Base-by-base conservation (phyloP, 2,329 filamentous ascomycete species). In the Pseudogymnoascus sp. region DNA sequence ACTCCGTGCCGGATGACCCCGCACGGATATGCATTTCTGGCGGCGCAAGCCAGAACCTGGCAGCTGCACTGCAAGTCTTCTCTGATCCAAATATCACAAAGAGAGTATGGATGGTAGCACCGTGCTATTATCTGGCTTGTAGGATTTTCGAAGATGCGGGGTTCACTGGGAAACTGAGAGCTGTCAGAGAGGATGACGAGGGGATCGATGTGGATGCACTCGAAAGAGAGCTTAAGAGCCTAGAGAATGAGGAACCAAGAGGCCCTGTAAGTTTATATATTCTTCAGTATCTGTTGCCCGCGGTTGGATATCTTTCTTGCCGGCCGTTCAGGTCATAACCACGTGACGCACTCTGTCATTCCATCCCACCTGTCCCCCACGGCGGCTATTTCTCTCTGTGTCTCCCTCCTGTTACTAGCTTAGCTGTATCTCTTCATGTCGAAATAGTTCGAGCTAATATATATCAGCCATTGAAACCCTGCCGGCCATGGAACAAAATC, bases 21-120 rank as follows among this genome's bases (percentile, higher is more conserved):
- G 78, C 80, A 1, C 77, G 86, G 21, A 82, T 89, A 64, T 82
- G 79, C 70, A 83, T 90, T 68, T 85, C 84, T 1, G 85, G 85
- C 40, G 87, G 87, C 11, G 87, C 87, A 1, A 86, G 82, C 29
- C 84, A 88, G 72, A 87, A 84, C 68, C 75, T 90, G 4, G 84
- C 82, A 0, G 84, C 80, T 66, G 76, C 89, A 10, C 76, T 90
- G 23, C 80, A 83, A 67, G 83, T 84, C 12, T 89, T 86, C 69
- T 83, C 86, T 0, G 87, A 90, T 70, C 83, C 86, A 0, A 70
- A 77, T 1, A 86, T 83, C 70, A 90, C 87, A 8, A 77, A 82
- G 21, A 79, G 81, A 69, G 77, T 89, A 18, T 90, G 84, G 81
- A 80, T 89, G 74, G 82, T 88, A 0, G 82, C 83, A 36, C 87